A percentile compares a stretch with the other conserved stretches of the same genome.
Conservation (phyloP, 1,139 yeast genomes). For the Blastobotrys ciferrii region DNA sequence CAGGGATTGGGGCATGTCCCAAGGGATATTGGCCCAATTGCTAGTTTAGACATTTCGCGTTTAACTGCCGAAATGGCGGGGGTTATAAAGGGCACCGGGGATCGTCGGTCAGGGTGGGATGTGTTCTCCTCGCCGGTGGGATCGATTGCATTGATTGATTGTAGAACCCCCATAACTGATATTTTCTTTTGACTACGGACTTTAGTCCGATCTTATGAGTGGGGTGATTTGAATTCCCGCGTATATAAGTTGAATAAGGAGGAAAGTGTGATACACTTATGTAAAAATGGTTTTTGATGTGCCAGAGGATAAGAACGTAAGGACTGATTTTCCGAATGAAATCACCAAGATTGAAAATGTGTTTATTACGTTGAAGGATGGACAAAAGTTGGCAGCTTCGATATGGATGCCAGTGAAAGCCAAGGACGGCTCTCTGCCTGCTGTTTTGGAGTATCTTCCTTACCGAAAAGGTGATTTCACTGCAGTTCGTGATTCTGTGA, state of each 20-base stretch:
- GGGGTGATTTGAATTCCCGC: no score
- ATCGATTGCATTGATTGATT: no score
- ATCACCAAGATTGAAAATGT: slow-evolving; percentile 38
- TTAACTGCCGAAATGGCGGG: not conserved
- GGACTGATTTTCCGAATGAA: slow-evolving; percentile 33
- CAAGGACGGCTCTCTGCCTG: slow-evolving; percentile 34
- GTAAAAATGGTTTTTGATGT: slow-evolving; percentile 33
- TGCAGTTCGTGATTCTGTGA: slow-evolving; percentile 42
- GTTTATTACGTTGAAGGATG: slow-evolving; percentile 40
- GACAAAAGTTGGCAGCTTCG: slow-evolving; percentile 39
- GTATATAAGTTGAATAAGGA: not conserved
- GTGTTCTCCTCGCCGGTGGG: no score
- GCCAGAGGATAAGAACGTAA: slow-evolving; percentile 30
- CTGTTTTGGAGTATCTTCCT: slow-evolving; percentile 44
- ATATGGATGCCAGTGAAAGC: slow-evolving; percentile 42
- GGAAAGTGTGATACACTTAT: not conserved
- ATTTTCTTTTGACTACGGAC: no score
- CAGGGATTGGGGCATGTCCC: no score
- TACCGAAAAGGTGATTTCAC: slow-evolving; percentile 46
- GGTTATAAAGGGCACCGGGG: not conserved
- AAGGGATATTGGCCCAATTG: no score
- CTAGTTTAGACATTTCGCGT: no score
- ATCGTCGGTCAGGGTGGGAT: not conserved
- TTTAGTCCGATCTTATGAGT: no score
- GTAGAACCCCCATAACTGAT: no score